Evolutionary conservation across 345 rosid genomes (phyloP).

Genomic region (Eucalyptus polyanthemos): DNA sequence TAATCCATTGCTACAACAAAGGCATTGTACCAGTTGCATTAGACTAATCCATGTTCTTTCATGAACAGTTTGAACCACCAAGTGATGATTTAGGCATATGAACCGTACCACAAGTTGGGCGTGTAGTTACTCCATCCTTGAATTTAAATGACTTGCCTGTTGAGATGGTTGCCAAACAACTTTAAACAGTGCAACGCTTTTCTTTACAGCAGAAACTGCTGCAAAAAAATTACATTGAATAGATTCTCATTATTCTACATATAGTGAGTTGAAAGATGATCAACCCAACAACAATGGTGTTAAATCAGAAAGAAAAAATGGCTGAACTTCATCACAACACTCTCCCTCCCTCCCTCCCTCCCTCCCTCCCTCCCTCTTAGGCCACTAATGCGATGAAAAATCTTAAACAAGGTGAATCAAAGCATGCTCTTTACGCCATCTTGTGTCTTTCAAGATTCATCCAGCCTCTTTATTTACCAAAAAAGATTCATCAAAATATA

Average conservation of each 20-base stretch:
- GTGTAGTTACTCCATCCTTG: neutral
- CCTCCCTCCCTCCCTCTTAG: neutral
- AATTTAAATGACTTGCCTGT: neutral
- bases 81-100: neutral
- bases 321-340: neutral
- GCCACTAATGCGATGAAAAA: neutral
- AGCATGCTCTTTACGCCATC: neutral
- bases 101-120: neutral
- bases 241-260: neutral
- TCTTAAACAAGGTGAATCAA: neutral
- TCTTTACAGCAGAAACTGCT: neutral
- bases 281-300: neutral
- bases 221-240: neutral
- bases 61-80: neutral
- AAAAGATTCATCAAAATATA: neutral
- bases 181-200: neutral
- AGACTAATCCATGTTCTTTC: neutral
- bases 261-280: neutral
- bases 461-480: neutral
- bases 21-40: neutral
- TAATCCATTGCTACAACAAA: neutral
- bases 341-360: neutral
- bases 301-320: neutral
- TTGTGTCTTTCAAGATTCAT: neutral
- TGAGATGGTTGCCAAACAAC: neutral